Evolutionary conservation across 305 asterid genomes (phyloP), one percentile per base, ranked within the genome.

Genomic region (Fraxinus xanthoxyloides): DNA sequence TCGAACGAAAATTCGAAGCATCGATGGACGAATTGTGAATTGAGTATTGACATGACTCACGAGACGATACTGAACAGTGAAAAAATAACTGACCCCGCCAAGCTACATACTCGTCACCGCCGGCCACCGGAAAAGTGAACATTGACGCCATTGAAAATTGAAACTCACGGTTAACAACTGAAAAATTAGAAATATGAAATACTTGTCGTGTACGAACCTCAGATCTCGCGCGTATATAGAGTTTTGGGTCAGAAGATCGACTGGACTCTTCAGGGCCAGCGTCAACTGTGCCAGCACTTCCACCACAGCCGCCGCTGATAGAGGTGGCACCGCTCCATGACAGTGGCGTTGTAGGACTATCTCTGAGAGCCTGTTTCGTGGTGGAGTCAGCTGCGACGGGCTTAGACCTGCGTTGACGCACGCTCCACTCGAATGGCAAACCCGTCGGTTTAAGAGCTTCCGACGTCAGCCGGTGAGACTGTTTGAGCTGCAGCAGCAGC

Each of bases 251-350:
- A 7, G 79, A 54, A 7, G 70, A 83, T 17, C 79, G 82, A 81
- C 86, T 85, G 61, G 89, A 87, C 82, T 87, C 93, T 12, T 89
- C 93, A 9, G 77, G 70, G 30, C 86, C 86, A 54, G 15, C 87
- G 48, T 82, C 77, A 15, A 69, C 85, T 34, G 67, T 84, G 61
- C 23, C 23, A 5, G 61, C 61, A 51, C 61, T 51, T 2, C 80
- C 83, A 35, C 76, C 84, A 26, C 87, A 85, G 48, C 87, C 89
- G 10, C 89, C 89, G 81, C 94, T 89, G 86, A 83, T 28, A 77
- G 91, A 89, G 85, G 90, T 86, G 82, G 87, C 90, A 81, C 88
- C 90, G 87, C 90, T 87, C 88, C 89, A 90, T n/a, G 92, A 89
- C 23, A 90, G 92, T 80, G 92, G 92, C 17, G 92, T 90, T 77